A percentile compares a stretch with the other conserved stretches of the same genome.
These are phyloP conservation scores for Theobroma cacao DNA, from an alignment of 345 rosid species.

Conservation along the genomic window DNA sequence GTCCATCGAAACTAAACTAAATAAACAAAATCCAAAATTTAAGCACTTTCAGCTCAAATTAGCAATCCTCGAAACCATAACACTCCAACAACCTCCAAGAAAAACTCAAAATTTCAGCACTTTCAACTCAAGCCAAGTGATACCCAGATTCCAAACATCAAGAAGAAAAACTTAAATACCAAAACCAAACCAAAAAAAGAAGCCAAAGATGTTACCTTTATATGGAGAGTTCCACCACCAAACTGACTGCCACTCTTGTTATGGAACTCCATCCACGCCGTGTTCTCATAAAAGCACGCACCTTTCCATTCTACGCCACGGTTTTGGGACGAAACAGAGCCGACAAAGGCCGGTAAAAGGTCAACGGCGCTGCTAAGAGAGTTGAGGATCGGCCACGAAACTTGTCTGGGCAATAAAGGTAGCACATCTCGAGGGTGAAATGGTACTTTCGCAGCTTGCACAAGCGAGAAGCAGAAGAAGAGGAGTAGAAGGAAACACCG, in stretches of 20 bases:
- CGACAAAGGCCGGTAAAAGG: slow-evolving; percentile 81
- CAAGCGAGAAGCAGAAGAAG: slow-evolving; percentile 9
- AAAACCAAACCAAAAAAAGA: neutral
- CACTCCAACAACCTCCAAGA: slow-evolving; percentile 4
- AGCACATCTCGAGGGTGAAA: slow-evolving; percentile 74
- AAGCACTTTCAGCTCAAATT: neutral
- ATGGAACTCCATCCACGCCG: slow-evolving; percentile 89
- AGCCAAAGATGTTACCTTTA: slow-evolving; percentile 45
- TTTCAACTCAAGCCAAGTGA: neutral
- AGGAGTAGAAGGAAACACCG: slow-evolving; percentile 10
- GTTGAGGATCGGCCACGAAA: slow-evolving; percentile 82
- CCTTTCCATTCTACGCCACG: slow-evolving; percentile 70
- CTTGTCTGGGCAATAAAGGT: slow-evolving; percentile 67
- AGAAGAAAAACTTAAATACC: neutral
- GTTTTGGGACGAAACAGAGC: slow-evolving; percentile 59
- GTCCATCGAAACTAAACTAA: neutral
- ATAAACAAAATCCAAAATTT: neutral
- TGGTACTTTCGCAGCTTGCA: slow-evolving; percentile 34
- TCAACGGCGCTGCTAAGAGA: slow-evolving; percentile 59
- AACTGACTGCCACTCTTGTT: slow-evolving; percentile 71
- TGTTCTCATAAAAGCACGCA: slow-evolving; percentile 77
- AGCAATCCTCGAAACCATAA: neutral
- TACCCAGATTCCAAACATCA: neutral
- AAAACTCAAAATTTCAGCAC: neutral
- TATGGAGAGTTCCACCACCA: slow-evolving; percentile 91